A percentile compares a stretch with the other conserved stretches of the same genome.
Conservation (phyloP, 352 stramenopile species). For the Pythium sukuiense region DNA sequence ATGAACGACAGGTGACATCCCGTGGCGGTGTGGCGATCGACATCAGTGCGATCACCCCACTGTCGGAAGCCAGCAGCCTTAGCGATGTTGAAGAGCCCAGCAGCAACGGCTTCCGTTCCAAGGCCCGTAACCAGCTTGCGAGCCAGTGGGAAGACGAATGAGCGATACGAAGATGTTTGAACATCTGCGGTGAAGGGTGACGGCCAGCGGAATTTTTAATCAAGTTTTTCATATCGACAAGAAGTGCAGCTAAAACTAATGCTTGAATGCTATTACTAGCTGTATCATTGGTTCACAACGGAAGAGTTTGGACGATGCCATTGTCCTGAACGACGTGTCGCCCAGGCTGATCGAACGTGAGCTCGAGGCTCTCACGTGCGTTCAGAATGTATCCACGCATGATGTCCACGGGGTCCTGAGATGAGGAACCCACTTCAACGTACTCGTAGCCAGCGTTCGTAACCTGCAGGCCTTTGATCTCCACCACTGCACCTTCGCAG, state of each 20-base stretch:
- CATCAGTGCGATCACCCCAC: conserved; percentile 26
- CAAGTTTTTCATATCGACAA: not conserved
- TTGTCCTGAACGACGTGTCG: conserved; percentile 46
- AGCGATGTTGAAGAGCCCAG: conserved; percentile 33
- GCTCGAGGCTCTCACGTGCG: conserved; percentile 37
- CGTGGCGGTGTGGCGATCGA: conserved; percentile 26
- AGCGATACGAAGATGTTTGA: not conserved
- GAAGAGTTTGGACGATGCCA: not conserved
- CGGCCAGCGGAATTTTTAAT: conserved; percentile 11
- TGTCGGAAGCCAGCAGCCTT: conserved; percentile 29
- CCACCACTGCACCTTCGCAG: conserved; percentile 43
- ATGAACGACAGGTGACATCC: conserved; percentile 17
- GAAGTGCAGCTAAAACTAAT: too few relatives aligned
- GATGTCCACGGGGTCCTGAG: conserved; percentile 34
- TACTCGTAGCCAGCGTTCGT: conserved; percentile 57
- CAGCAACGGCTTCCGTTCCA: conserved; percentile 32
- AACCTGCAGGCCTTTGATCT: conserved; percentile 40
- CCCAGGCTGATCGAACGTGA: conserved; percentile 46
- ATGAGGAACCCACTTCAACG: conserved; percentile 1
- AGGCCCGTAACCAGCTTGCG: conserved; percentile 30
- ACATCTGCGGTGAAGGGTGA: conserved; percentile 14
- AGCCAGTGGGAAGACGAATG: conserved; percentile 31
- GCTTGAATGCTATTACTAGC: too few relatives aligned
- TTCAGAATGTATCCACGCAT: conserved; percentile 63
- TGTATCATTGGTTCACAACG: not conserved